Evolutionary conservation across 177 flowering plant species (phyloP).

Genomic region (Vitis hybrid): DNA sequence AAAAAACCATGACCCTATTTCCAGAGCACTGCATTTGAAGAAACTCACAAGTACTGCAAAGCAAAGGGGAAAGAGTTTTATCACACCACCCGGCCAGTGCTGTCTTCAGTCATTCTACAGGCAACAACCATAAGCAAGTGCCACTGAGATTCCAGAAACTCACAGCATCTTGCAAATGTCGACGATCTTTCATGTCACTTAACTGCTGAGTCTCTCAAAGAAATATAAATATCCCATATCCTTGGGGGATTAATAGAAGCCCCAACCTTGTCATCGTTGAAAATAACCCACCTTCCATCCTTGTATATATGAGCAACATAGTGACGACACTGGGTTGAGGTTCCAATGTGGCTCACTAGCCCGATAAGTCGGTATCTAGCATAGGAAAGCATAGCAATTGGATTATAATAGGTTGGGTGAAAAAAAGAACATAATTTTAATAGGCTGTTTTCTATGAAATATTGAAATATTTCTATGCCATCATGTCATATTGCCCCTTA

Average conservation of each 20-base stretch:
- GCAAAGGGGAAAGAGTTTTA: no score
- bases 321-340: slow-evolving; percentile 96
- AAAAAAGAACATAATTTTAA: neutral
- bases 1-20: no score
- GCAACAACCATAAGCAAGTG: no score
- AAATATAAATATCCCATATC: slow-evolving; percentile 97
- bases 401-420: neutral
- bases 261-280: slow-evolving; percentile 90
- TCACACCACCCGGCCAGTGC: no score
- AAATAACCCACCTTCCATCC: slow-evolving; percentile 94
- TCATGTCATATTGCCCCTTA: no score
- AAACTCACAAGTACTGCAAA: neutral
- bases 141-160: no score
- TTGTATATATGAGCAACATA: slow-evolving; percentile 91
- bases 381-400: neutral
- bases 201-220: slow-evolving; percentile 70
- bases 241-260: slow-evolving; percentile 86
- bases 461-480: no score
- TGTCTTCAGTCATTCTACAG: no score
- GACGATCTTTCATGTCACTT: slow-evolving; percentile 2
- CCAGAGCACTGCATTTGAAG: neutral
- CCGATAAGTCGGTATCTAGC: slow-evolving; percentile 89
- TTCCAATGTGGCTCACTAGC: slow-evolving; percentile 96
- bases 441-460: no score
- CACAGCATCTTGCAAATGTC: no score